A percentile compares a stretch with the other conserved stretches of the same genome.
Conservation (phyloP, 352 stramenopile species). For the Phytophthora hybrid region DNA sequence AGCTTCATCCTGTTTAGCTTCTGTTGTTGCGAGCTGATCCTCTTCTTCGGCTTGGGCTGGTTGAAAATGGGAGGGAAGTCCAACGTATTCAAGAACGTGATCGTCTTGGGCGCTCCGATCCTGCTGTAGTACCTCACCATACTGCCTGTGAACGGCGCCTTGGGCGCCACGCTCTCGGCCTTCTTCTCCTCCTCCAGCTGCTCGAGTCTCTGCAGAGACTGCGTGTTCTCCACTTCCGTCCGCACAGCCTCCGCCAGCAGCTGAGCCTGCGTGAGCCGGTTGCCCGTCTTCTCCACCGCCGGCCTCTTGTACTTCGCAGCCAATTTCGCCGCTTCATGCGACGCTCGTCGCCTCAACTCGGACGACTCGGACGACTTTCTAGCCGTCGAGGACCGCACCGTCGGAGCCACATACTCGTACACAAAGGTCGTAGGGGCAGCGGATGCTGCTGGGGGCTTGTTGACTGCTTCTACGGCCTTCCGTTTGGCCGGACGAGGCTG, state of each 20-base stretch:
- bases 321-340: constrained; percentile 59
- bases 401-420: constrained; percentile 44
- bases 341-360: constrained; percentile 63
- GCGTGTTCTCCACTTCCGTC: constrained; percentile 81
- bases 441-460: constrained; percentile 11
- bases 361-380: constrained; percentile 69
- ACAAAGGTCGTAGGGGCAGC: constrained; percentile 9
- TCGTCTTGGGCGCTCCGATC: constrained; percentile 70
- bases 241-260: constrained; percentile 77
- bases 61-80: constrained; percentile 78
- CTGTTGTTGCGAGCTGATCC: constrained; percentile 49
- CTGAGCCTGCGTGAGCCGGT: constrained; percentile 73
- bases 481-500: constrained; percentile 32
- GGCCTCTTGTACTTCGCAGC: constrained; percentile 44
- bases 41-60: constrained; percentile 66
- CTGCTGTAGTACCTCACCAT: constrained; percentile 79
- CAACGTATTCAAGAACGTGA: constrained; percentile 82
- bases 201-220: constrained; percentile 83
- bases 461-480: constrained; percentile 1
- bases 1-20: constrained; percentile 40
- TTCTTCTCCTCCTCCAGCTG: constrained; percentile 88
- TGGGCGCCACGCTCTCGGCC: constrained; percentile 67
- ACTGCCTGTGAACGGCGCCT: constrained; percentile 71
- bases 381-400: constrained; percentile 65
- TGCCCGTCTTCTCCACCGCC: constrained; percentile 49